Base-by-base conservation (phyloP, 2,329 filamentous ascomycete genomes). In the Coccinonectria pachysandricola region DNA sequence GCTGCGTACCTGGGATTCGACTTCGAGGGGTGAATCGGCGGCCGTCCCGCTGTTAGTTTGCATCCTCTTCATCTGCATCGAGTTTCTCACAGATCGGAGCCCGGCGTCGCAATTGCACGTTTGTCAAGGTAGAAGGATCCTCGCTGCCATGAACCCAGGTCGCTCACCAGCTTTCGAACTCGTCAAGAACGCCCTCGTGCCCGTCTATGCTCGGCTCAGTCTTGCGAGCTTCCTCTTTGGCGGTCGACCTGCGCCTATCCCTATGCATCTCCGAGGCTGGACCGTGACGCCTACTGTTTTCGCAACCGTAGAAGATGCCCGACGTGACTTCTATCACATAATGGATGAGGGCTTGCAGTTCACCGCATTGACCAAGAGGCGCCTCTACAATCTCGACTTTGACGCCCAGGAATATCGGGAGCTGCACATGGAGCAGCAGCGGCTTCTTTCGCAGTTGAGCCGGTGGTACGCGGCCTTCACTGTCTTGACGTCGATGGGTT, bases 31-130 rank as follows among this genome's bases (percentile, higher is more conserved):
- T n/a, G 41, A 52, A 34, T 10, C 39, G 2, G 40, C 46, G 6
- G 41, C 45, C 1, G 39, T 56, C 1, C 52, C 52, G 1, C 39
- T 70, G 10, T 47, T 67, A 3, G 60, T 60, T 5, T 68, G 64
- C 34, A 43, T 68, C 1, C 46, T 71, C 12, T 68, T 71, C 34
- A 62, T 65, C 13, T 67, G 65, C 37, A 60, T 71, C 24, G 68
- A 71, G 43, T 66, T 67, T 37, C 52, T 72, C 32, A 63, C 64
- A 17, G 61, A 64, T 19, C 61, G 70, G 31, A 59, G 62, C 21
- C 43, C 46, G 5, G 56, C 58, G 7, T 62, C 65, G 0, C 53
- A 62, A 23, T 47, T 62, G 30, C 61, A 64, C 24, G 58, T 64
- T 10, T 48, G 50, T 10, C 59, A 64, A 32, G 61, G 60, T 6